Evolutionary conservation across 345 rosid species (phyloP).

Genomic region (Erysimum cheiranthoides): DNA sequence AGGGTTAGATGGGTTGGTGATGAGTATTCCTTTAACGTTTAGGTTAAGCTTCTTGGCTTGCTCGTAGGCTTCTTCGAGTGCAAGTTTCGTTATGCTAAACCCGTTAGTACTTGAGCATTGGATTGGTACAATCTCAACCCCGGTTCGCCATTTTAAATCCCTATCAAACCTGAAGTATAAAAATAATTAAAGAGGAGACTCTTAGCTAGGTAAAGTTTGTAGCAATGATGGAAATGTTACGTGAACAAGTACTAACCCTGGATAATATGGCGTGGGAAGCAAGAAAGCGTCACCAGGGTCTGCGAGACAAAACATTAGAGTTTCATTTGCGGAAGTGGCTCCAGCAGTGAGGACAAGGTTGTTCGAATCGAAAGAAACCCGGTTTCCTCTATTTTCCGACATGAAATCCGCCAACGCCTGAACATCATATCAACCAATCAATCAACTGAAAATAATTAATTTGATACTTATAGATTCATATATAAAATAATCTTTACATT

Average conservation of each 20-base stretch:
- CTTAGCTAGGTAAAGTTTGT: constrained; percentile 8
- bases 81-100: constrained; percentile 54
- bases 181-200: not conserved
- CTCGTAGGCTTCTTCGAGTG: constrained; percentile 66
- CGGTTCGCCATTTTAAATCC: constrained; percentile 72
- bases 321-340: constrained; percentile 81
- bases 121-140: constrained; percentile 61
- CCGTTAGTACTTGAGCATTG: constrained; percentile 54
- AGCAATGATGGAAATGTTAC: not conserved
- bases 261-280: constrained; percentile 79
- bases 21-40: constrained; percentile 68
- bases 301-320: constrained; percentile 56
- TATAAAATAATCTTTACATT: constrained; percentile 46
- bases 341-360: constrained; percentile 74
- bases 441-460: not conserved
- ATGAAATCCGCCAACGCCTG: constrained; percentile 73
- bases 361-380: constrained; percentile 60
- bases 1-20: constrained; percentile 84
- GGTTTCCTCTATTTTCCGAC: constrained; percentile 72
- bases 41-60: constrained; percentile 57
- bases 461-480: not conserved
- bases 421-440: not conserved
- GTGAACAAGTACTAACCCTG: constrained; percentile 60
- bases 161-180: constrained; percentile 60
- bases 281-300: constrained; percentile 66